These are phyloP conservation scores for Gracilaria gracilis DNA, from an alignment of 23 red algal species.

Conservation along the genomic window DNA sequence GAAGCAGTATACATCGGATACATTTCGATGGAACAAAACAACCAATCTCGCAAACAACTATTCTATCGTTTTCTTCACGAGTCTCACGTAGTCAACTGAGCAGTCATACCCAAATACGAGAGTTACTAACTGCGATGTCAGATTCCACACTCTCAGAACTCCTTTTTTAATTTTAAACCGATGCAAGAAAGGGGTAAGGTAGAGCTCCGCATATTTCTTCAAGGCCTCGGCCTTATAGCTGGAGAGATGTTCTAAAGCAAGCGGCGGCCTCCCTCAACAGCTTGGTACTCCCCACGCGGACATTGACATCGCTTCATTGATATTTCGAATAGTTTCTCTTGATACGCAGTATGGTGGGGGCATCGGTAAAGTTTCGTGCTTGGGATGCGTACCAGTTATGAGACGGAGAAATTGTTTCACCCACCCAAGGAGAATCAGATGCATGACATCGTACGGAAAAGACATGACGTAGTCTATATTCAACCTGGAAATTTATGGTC, in stretches of 20 bases:
- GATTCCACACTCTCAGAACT: neutral
- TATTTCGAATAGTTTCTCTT: neutral
- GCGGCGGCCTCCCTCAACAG: neutral
- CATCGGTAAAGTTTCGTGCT: neutral
- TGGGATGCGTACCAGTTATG: neutral
- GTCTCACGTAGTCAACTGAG: neutral
- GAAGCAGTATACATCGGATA: too few species aligned
- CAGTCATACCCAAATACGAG: neutral
- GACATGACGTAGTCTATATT: neutral
- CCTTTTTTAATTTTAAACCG: neutral
- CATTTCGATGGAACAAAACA: too few species aligned
- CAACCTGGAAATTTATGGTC: neutral
- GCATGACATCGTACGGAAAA: conserved; percentile 22
- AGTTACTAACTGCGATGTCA: neutral
- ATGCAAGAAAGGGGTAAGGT: neutral
- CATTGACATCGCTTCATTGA: neutral
- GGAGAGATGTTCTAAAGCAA: neutral
- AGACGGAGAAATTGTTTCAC: neutral
- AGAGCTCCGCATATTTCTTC: neutral
- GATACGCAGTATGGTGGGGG: neutral
- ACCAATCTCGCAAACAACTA: neutral
- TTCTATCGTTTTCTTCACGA: neutral
- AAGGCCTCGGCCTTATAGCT: neutral
- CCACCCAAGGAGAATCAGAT: neutral
- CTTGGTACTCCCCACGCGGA: neutral